Conservation (phyloP, 805 yeast genomes). For the Kluyveromyces lactis region DNA sequence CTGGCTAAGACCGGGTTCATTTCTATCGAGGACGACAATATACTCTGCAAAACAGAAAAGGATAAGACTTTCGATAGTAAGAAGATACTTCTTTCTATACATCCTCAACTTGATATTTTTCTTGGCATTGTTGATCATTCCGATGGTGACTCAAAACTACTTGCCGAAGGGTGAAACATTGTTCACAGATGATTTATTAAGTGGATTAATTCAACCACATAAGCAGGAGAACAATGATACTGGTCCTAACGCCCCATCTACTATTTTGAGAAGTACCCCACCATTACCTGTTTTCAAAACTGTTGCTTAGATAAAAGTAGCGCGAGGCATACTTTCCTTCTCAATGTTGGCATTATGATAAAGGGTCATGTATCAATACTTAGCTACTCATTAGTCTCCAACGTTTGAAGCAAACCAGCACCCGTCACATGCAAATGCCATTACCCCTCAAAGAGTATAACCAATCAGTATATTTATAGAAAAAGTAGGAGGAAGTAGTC, state of each 20-base stretch:
- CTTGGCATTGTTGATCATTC: constrained; percentile 37
- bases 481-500: no score
- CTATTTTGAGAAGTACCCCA: constrained; percentile 34
- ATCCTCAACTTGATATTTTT: constrained; percentile 34
- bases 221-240: constrained; percentile 59
- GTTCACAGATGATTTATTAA: constrained; percentile 17
- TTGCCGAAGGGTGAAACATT: constrained; percentile 21
- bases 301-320: constrained; percentile 13
- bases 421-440: no score
- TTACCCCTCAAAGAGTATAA: no score
- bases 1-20: constrained; percentile 54
- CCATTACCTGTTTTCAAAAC: constrained; percentile 28
- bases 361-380: no score
- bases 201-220: constrained; percentile 51
- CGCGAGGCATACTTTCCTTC: no score
- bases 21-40: constrained; percentile 29
- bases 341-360: no score
- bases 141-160: constrained; percentile 33
- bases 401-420: no score
- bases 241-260: constrained; percentile 45
- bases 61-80: constrained; percentile 34
- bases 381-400: no score
- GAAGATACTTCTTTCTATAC: constrained; percentile 41
- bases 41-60: constrained; percentile 33
- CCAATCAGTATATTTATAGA: no score